phyloP scores from a whole-genome alignment of 768 basidiomycete genomes.

The Punctularia strigosozonata region DNA sequence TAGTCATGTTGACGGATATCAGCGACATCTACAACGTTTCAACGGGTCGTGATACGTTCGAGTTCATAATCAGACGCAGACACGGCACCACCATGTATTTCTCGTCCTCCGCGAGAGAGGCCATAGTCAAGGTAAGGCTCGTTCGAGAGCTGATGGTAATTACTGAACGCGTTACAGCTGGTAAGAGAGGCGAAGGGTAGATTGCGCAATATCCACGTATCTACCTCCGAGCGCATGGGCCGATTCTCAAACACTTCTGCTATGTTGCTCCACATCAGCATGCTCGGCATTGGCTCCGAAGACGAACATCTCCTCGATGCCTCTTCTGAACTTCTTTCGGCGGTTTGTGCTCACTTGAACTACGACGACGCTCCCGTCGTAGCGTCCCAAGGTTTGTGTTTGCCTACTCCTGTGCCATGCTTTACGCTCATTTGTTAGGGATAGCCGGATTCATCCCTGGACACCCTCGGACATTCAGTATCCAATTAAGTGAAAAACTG shows the following conservation, averaged over 20 bases:
- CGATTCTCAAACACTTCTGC: slow-evolving; percentile 80
- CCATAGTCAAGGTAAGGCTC: slow-evolving; percentile 53
- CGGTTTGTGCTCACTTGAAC: slow-evolving; percentile 67
- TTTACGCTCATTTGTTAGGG: slow-evolving; percentile 21
- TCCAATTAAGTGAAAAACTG: slow-evolving; percentile 57
- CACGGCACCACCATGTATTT: slow-evolving; percentile 70
- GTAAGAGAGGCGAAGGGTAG: slow-evolving; percentile 69
- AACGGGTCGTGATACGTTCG: slow-evolving; percentile 61
- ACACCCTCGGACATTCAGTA: slow-evolving; percentile 48
- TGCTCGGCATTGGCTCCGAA: slow-evolving; percentile 63
- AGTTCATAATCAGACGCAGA: slow-evolving; percentile 71
- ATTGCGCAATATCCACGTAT: slow-evolving; percentile 41
- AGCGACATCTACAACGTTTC: slow-evolving; percentile 81
- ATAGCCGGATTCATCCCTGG: slow-evolving; percentile 53
- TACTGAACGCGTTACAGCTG: slow-evolving; percentile 26
- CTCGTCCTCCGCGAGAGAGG: slow-evolving; percentile 56
- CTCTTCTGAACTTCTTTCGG: slow-evolving; percentile 69
- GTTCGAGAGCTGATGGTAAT: neutral
- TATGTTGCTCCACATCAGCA: slow-evolving; percentile 75
- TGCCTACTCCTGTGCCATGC: neutral
- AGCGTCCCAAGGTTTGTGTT: slow-evolving; percentile 48
- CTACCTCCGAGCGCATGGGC: slow-evolving; percentile 52
- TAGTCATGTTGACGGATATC: slow-evolving; percentile 68
- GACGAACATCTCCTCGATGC: slow-evolving; percentile 72
- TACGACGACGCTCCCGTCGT: slow-evolving; percentile 65